Conservation (phyloP, 2,329 filamentous ascomycete species). For the Ophiostoma ips region DNA sequence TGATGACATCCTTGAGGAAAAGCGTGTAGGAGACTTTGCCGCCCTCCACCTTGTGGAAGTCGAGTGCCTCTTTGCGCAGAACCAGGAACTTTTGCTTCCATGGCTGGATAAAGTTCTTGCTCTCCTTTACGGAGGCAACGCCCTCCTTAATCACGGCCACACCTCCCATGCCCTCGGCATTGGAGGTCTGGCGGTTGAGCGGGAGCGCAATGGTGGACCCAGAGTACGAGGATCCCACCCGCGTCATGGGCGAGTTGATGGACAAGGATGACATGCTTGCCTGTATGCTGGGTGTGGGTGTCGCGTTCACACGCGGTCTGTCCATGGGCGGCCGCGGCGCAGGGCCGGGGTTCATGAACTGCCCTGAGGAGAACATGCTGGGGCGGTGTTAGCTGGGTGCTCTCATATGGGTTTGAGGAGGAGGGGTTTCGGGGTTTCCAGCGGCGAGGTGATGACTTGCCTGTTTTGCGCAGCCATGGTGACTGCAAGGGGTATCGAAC, state of each 20-base stretch:
- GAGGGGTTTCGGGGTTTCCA: neutral
- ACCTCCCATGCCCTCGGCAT: slow-evolving; percentile 50
- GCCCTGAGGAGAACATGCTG: slow-evolving; percentile 45
- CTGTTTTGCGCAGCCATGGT: slow-evolving; percentile 1
- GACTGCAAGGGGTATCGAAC: neutral
- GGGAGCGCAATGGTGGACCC: slow-evolving; percentile 61
- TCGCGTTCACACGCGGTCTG: slow-evolving; percentile 67
- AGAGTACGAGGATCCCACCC: slow-evolving; percentile 47
- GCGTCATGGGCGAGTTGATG: slow-evolving; percentile 52
- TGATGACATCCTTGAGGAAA: slow-evolving; percentile 72
- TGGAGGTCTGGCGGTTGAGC: slow-evolving; percentile 47
- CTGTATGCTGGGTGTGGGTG: slow-evolving; percentile 59
- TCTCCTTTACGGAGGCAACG: slow-evolving; percentile 80
- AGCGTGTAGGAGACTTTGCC: slow-evolving; percentile 81
- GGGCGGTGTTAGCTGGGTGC: neutral
- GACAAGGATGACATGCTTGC: slow-evolving; percentile 70
- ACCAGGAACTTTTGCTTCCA: slow-evolving; percentile 92
- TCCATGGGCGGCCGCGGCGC: slow-evolving; percentile 81
- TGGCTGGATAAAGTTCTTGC: slow-evolving; percentile 65
- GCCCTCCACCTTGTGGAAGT: slow-evolving; percentile 85
- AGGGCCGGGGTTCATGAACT: slow-evolving; percentile 95
- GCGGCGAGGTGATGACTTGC: no score
- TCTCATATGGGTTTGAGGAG: neutral
- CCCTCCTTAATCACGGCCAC: slow-evolving; percentile 68
- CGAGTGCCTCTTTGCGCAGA: slow-evolving; percentile 79